A percentile compares a stretch with the other conserved stretches of the same genome.
Conservation (phyloP, 2,329 filamentous ascomycete species). For the Lasiodiplodia gonubiensis region DNA sequence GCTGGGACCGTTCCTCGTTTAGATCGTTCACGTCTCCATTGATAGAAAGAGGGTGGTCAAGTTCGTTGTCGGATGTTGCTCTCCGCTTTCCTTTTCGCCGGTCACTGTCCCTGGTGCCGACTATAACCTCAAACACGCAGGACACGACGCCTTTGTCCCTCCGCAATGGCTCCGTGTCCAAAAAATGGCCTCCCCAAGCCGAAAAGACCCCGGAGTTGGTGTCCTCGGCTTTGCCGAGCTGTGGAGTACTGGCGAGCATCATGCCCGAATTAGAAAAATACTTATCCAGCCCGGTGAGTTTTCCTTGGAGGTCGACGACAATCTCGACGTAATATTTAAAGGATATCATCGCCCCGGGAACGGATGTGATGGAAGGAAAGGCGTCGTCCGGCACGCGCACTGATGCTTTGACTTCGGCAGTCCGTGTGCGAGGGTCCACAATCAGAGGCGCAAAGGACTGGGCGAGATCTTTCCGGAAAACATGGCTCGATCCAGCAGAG, state of each 20-base stretch:
- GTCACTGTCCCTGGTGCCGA: constrained; percentile 82
- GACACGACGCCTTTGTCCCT: constrained; percentile 92
- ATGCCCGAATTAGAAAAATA: constrained; percentile 63
- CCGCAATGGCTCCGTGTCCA: constrained; percentile 84
- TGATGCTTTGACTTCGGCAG: constrained; percentile 78
- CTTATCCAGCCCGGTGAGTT: constrained; percentile 75
- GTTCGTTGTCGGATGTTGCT: constrained; percentile 35
- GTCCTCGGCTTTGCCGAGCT: constrained; percentile 40
- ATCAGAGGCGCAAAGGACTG: constrained; percentile 89
- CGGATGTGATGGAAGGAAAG: constrained; percentile 88
- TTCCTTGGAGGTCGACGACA: constrained; percentile 88
- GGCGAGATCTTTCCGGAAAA: constrained; percentile 94
- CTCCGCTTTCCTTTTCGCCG: constrained; percentile 54
- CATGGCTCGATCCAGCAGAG: constrained; percentile 82
- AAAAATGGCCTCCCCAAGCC: constrained; percentile 70
- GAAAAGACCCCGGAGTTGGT: constrained; percentile 52
- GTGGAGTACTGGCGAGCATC: constrained; percentile 51
- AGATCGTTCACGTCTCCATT: neutral
- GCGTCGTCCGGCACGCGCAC: constrained; percentile 87
- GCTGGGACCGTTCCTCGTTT: constrained; percentile 30
- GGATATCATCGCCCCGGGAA: constrained; percentile 91
- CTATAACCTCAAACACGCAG: constrained; percentile 82
- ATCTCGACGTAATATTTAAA: constrained; percentile 96
- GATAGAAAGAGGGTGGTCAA: constrained; percentile 1
- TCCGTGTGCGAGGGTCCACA: constrained; percentile 79